Percentiles rank a stretch among this genome's conserved stretches.
These are phyloP conservation scores for Guyanaporus albipodus DNA, from an alignment of 768 basidiomycete species.

Conservation along the genomic window DNA sequence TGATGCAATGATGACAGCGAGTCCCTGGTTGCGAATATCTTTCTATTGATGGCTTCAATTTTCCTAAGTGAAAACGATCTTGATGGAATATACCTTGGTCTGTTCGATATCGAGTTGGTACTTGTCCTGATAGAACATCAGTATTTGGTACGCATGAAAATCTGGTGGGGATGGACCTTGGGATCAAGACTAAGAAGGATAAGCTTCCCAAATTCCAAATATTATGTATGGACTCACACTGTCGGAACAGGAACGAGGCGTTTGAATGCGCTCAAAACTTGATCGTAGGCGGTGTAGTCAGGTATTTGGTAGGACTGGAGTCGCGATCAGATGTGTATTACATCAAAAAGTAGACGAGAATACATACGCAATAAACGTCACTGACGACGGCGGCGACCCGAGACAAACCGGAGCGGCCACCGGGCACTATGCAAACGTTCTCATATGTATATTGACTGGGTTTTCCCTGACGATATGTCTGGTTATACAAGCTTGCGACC, in stretches of 20 bases:
- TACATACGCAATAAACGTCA: constrained; percentile 74
- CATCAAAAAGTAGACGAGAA: background rate
- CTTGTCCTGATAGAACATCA: constrained; percentile 39
- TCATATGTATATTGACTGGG: constrained; percentile 83
- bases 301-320: constrained; percentile 82
- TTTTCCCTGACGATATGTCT: constrained; percentile 79
- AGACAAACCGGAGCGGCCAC: constrained; percentile 85
- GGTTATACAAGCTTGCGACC: constrained; percentile 87
- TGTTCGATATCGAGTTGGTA: constrained; percentile 79
- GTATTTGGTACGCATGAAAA: background rate
- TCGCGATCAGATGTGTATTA: background rate
- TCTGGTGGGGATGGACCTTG: constrained; percentile 29
- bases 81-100: constrained; percentile 49
- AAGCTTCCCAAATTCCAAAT: background rate
- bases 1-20: constrained; percentile 81
- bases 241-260: constrained; percentile 89
- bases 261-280: constrained; percentile 81
- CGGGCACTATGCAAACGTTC: constrained; percentile 94
- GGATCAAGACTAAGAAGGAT: constrained; percentile 40
- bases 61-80: no score
- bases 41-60: constrained; percentile 44
- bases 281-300: constrained; percentile 88
- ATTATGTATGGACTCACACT: constrained; percentile 47
- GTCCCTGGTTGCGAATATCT: constrained; percentile 79
- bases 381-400: constrained; percentile 90